A percentile compares a stretch with the other conserved stretches of the same genome.
phyloP scores from a whole-genome alignment of 2,329 filamentous ascomycete species.

The Fusarium coicis region DNA sequence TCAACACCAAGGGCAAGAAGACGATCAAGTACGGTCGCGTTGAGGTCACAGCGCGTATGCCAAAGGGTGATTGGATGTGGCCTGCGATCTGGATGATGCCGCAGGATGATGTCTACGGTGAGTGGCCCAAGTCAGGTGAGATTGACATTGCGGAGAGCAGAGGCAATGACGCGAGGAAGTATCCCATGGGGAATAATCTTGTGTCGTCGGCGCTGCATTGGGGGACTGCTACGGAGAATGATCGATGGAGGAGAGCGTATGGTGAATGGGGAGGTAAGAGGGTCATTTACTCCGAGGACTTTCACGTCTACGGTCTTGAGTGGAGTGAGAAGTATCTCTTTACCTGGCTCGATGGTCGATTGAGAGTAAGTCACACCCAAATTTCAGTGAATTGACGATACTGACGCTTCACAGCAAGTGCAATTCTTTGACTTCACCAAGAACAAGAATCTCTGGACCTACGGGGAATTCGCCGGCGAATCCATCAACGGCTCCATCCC shows the following conservation, averaged over 20 bases:
- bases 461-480: constrained; percentile 53
- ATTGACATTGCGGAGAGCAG: constrained; percentile 64
- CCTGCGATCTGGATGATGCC: constrained; percentile 60
- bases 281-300: constrained; percentile 51
- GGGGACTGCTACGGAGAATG: constrained; percentile 47
- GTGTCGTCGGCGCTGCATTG: constrained; percentile 58
- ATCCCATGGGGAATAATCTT: constrained; percentile 50
- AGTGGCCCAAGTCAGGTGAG: constrained; percentile 63
- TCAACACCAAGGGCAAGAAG: constrained; percentile 56
- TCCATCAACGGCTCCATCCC: constrained; percentile 54
- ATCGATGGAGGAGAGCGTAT: constrained; percentile 48
- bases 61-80: constrained; percentile 66
- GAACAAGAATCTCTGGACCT: constrained; percentile 45
- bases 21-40: constrained; percentile 61
- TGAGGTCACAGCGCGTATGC: constrained; percentile 64
- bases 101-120: constrained; percentile 57
- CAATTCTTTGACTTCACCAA: constrained; percentile 48
- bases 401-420: constrained; percentile 34
- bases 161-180: constrained; percentile 55
- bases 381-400: fast-evolving
- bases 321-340: constrained; percentile 64
- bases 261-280: constrained; percentile 47
- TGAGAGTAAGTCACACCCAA: constrained; percentile 45
- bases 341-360: constrained; percentile 59
- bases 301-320: constrained; percentile 62